Evolutionary conservation across 768 basidiomycete genomes (phyloP), one percentile per base, ranked within the genome.

Genomic region (Fibroporia radiculosa): DNA sequence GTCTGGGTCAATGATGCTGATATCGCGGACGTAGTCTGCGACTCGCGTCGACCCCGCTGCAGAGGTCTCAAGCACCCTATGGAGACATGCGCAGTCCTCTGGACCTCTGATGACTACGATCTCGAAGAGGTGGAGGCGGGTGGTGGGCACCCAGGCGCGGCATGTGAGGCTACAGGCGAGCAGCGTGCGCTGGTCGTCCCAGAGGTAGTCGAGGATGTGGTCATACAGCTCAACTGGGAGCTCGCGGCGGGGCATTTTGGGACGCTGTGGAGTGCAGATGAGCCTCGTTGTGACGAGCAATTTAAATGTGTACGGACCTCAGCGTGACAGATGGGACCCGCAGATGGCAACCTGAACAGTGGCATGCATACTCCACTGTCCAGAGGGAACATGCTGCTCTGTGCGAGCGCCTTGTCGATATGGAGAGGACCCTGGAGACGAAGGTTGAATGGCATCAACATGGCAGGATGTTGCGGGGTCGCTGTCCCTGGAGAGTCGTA

Each of bases 61-160:
- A 35, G 34, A 35, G 8, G 34, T 19, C 14, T 35, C 20, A 12
- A 35, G 16, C 34, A 19, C 34, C 34, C 20, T 12, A 18, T 35
- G 34, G 16, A 35, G 34, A 18, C 34, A 19, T 7, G 34, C 34
- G 34, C 34, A 35, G 16, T 35, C 34, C 6, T 35, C 14, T n/a
- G 34, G 34, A n/a, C 34, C 34, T 18, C 20, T 35, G 10, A 35
- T 12, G 14, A n/a, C 20, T 18, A 53, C 25, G 4, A 28, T 44
- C n/a, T 49, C 32, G 45, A 46, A 40, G 10, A 29, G 12, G 14
- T 39, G 37, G 20, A 38, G 16, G 14, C 36, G 36, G 3, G 45
- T 22, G 12, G 20, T 22, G 4, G 37, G 27, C 8, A 39, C 36
- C 36, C 36, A 46, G 19, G 26, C 36, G 24, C 20, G 28, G 37